Percentiles rank a stretch among this genome's conserved stretches.
These are phyloP conservation scores for Lasiodiplodia theobromae DNA, from an alignment of 2,329 filamentous ascomycete species.

Conservation along the genomic window DNA sequence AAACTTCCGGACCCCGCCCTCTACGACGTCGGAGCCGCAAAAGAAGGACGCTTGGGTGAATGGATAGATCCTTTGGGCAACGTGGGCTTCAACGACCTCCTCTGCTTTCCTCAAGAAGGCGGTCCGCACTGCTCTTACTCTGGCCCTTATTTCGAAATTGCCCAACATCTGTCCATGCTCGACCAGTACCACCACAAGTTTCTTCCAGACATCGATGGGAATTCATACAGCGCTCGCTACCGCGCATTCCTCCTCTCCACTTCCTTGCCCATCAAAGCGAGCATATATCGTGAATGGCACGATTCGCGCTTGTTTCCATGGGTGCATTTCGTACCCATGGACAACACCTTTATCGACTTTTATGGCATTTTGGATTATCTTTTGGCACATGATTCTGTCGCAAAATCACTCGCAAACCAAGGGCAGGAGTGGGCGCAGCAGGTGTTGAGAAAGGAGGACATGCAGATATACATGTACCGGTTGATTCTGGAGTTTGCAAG, in stretches of 20 bases:
- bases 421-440: slow-evolving; percentile 73
- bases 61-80: slow-evolving; percentile 52
- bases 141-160: slow-evolving; percentile 48
- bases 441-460: slow-evolving; percentile 74
- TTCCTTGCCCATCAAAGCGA: slow-evolving; percentile 77
- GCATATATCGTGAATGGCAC: slow-evolving; percentile 82
- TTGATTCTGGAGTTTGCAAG: slow-evolving; percentile 58
- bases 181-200: slow-evolving; percentile 66
- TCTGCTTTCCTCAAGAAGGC: slow-evolving; percentile 50
- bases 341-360: slow-evolving; percentile 74
- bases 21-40: slow-evolving; percentile 48
- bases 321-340: slow-evolving; percentile 84
- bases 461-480: slow-evolving; percentile 73
- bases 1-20: slow-evolving; percentile 42
- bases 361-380: slow-evolving; percentile 80
- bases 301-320: slow-evolving; percentile 73
- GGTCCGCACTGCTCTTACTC: slow-evolving; percentile 56
- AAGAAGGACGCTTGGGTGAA: slow-evolving; percentile 42
- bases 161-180: slow-evolving; percentile 43
- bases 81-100: slow-evolving; percentile 52
- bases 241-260: slow-evolving; percentile 69
- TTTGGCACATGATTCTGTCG: slow-evolving; percentile 60
- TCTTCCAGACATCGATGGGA: slow-evolving; percentile 78
- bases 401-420: slow-evolving; percentile 68
- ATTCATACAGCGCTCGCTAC: slow-evolving; percentile 53